Base-by-base conservation (phyloP, 345 rosid genomes). In the Gossypium longicalyx region DNA sequence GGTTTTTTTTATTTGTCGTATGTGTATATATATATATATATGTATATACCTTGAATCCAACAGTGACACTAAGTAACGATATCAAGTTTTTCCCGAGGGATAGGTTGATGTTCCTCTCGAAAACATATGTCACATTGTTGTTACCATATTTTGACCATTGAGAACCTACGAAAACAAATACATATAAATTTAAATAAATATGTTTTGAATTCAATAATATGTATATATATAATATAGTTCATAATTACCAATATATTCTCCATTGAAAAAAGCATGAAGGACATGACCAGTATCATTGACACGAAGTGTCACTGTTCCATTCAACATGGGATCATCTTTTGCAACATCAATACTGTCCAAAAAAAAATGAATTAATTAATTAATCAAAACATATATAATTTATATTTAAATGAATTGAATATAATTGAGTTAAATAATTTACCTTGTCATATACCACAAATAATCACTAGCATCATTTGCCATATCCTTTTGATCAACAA, bases 401-500 rank as follows among this genome's bases (percentile, higher is more conserved):
- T 34, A 34, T 34, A 34, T 34, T 34, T 34, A 34, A 29, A 34
- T 34, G 41, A 34, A 34, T 1, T 1, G 7, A 34, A 34, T 5
- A 34, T 34, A 34, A 34, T 34, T 34, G 41, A 34, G 41, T 34
- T 34, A 34, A 34, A 45, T 80, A 0, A 58, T 70, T 74, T 34
- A 34, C 41, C 41, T 34, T 6, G 7, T 34, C 41, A 34, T 34
- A 34, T 34, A 34, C 41, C 41, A 34, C 41, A 34, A 34, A 34
- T 34, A 34, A 34, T 5, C 41, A 34, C 41, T 34, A 34, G 1
- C 41, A 34, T 34, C 41, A 34, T 34, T 34, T 34, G 41, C 1
- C 41, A 34, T 34, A 34, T 34, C 41, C 41, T 92, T 92, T 69
- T 90, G 96, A 72, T 92, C 97, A 12, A 87, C 9, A 45, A 89